Conservation (phyloP, 177 flowering plant species). For the Telopea speciosissima region DNA sequence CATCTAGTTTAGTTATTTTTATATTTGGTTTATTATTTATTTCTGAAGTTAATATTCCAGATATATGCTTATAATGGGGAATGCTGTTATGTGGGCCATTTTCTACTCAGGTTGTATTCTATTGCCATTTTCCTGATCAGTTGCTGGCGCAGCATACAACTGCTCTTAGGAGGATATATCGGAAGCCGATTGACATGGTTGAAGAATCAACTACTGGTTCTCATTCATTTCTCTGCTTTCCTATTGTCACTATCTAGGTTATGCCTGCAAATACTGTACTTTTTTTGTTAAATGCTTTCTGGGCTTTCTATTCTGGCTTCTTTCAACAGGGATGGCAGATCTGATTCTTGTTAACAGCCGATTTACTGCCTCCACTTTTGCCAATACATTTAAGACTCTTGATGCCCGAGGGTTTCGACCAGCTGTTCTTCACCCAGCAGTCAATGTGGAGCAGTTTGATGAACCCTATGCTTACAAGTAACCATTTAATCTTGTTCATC, state of each 20-base stretch:
- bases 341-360: slow-evolving; percentile 86
- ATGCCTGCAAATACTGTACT: background rate
- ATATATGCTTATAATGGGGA: background rate
- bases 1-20: background rate
- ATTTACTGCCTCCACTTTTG: slow-evolving; percentile 89
- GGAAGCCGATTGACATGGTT: slow-evolving; percentile 69
- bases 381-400: slow-evolving; percentile 73
- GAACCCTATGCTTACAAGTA: slow-evolving; percentile 64
- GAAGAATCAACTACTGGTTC: slow-evolving; percentile 90
- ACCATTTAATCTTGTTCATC: slow-evolving; percentile 23
- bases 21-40: too few relatives aligned
- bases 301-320: slow-evolving; percentile 6
- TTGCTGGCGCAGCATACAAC: slow-evolving; percentile 84
- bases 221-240: background rate
- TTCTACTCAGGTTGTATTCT: slow-evolving; percentile 67
- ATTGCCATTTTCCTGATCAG: slow-evolving; percentile 94
- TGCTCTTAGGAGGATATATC: slow-evolving; percentile 64
- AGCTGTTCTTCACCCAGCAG: slow-evolving; percentile 91
- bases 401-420: slow-evolving; percentile 65
- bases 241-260: background rate
- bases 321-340: slow-evolving; percentile 84
- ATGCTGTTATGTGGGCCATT: background rate
- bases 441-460: slow-evolving; percentile 78
- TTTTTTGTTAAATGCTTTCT: background rate
- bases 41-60: background rate